Conservation (phyloP, 202 grass and related monocot species). For the Dendrocalamus latiflorus region DNA sequence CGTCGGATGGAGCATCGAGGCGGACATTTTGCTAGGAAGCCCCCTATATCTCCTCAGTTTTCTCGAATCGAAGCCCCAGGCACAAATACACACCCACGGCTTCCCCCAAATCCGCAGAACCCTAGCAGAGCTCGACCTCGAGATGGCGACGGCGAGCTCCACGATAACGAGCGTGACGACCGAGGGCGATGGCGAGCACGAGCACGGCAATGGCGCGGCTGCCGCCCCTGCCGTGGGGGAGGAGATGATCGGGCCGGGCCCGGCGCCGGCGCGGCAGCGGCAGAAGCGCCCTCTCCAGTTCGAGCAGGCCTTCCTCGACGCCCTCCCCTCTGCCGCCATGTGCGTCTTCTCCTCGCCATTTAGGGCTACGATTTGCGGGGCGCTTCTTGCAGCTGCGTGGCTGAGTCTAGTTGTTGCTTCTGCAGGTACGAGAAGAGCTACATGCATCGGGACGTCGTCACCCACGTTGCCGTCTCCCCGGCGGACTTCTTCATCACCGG, state of each 20-base stretch:
- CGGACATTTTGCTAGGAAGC: not conserved
- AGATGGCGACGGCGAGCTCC: conserved; percentile 35
- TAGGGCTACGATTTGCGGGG: not conserved
- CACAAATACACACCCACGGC: not conserved
- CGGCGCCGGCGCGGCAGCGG: conserved; percentile 41
- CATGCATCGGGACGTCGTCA: conserved; percentile 97
- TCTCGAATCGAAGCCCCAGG: not conserved
- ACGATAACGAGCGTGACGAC: conserved; percentile 6
- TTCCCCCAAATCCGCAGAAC: conserved; percentile 29
- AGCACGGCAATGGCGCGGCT: conserved; percentile 34
- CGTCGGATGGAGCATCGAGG: not conserved
- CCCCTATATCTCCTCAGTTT: not conserved
- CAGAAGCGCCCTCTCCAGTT: conserved; percentile 94
- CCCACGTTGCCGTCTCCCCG: conserved; percentile 68
- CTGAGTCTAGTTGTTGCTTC: not conserved
- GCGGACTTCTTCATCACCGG: conserved; percentile 96
- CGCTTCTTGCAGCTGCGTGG: not conserved
- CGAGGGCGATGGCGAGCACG: conserved; percentile 1
- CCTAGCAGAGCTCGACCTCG: conserved; percentile 36
- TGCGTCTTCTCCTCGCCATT: conserved; percentile 9
- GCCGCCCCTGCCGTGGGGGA: not conserved
- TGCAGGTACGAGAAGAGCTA: conserved; percentile 99
- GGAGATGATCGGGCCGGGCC: conserved; percentile 65
- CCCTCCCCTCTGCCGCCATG: conserved; percentile 86
- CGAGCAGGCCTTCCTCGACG: conserved; percentile 88